Conservation (phyloP, 768 basidiomycete genomes). For the Rhizopogon roseolus region DNA sequence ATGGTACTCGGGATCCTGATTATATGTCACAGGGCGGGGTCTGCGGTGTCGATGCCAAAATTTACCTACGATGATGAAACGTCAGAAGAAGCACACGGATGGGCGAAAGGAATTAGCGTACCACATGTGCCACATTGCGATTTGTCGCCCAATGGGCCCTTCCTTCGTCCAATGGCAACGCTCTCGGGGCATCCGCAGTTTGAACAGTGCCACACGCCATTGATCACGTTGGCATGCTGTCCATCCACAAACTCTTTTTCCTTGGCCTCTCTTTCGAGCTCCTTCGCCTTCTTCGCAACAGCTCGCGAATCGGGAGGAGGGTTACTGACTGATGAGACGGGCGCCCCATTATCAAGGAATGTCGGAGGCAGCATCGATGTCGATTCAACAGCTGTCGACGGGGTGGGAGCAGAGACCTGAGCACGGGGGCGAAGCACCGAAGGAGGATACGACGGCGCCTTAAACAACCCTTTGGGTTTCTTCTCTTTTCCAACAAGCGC, state of each 20-base stretch:
- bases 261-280: constrained; percentile 77
- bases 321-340: constrained; percentile 26
- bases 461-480: constrained; percentile 69
- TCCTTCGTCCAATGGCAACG: constrained; percentile 80
- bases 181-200: constrained; percentile 90
- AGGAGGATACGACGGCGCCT: constrained; percentile 55
- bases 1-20: constrained; percentile 70
- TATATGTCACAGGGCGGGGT: constrained; percentile 78
- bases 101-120: constrained; percentile 33
- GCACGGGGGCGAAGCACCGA: constrained; percentile 59
- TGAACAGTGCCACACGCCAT: constrained; percentile 92
- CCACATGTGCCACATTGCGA: constrained; percentile 92
- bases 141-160: constrained; percentile 87
- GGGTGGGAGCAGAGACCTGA: constrained; percentile 51
- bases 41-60: constrained; percentile 86
- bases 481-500: constrained; percentile 53
- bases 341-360: constrained; percentile 59
- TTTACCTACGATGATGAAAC: constrained; percentile 51
- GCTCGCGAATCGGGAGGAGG: constrained; percentile 44
- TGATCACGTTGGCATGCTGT: constrained; percentile 74
- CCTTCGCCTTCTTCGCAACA: constrained; percentile 60
- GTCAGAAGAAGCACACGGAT: constrained; percentile 4
- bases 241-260: constrained; percentile 80
- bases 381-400: constrained; percentile 65
- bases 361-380: constrained; percentile 45